phyloP scores from a whole-genome alignment of 495 filamentous ascomycete genomes.

The Neurospora hispaniola region DNA sequence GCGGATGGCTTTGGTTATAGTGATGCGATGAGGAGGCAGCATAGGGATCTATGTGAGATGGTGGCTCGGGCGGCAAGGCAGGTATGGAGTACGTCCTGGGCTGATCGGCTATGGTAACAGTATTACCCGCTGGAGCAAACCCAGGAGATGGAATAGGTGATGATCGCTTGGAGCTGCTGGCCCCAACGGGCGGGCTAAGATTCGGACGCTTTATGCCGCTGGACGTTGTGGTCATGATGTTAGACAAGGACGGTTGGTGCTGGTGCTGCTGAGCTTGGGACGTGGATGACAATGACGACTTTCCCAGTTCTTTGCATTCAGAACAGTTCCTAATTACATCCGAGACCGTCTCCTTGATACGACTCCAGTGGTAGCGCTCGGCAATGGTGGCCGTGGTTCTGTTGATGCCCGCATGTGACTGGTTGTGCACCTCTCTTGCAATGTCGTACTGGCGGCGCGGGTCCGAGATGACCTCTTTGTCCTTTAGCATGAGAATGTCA shows the following conservation, averaged over 20 bases:
- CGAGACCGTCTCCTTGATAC: constrained; percentile 95
- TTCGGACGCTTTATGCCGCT: constrained; percentile 20
- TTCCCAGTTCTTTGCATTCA: constrained; percentile 76
- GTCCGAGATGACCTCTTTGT: constrained; percentile 93
- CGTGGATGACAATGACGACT: constrained; percentile 24
- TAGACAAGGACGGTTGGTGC: background rate
- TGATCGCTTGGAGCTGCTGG: constrained; percentile 19
- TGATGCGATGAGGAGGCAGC: constrained; percentile 17
- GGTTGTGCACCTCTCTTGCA: constrained; percentile 60
- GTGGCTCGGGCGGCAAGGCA: constrained; percentile 15
- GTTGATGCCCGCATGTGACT: constrained; percentile 90
- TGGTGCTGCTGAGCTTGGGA: constrained; percentile 10
- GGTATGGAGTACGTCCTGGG: constrained; percentile 10
- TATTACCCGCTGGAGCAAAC: background rate
- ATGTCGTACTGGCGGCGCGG: constrained; percentile 88
- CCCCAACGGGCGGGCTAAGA: constrained; percentile 5
- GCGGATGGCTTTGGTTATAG: background rate
- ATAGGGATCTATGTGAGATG: constrained; percentile 15
- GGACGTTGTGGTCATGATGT: background rate
- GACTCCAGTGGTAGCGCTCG: constrained; percentile 93
- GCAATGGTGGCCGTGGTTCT: constrained; percentile 94
- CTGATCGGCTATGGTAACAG: background rate
- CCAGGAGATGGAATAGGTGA: constrained; percentile 16
- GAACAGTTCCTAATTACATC: constrained; percentile 86
- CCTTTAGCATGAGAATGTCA: constrained; percentile 89